These are phyloP conservation scores for Pichia sp. DNA, from an alignment of 1,139 yeast genomes.

Conservation along the genomic window DNA sequence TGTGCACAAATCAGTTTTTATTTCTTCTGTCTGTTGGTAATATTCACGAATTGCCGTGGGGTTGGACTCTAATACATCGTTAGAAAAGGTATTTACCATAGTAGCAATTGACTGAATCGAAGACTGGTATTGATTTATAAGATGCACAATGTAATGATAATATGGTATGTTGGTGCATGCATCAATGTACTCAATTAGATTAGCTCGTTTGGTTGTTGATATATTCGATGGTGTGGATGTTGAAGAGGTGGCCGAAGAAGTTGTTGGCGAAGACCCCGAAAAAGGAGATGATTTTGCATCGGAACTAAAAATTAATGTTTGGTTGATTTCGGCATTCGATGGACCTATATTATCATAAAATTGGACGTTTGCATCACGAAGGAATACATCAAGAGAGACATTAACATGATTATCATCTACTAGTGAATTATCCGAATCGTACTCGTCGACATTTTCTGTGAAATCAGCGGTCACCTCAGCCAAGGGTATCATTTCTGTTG, in stretches of 20 bases:
- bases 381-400: conserved; percentile 27
- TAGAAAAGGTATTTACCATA: conserved; percentile 28
- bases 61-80: conserved; percentile 29
- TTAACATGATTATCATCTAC: conserved; percentile 28
- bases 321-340: conserved; percentile 24
- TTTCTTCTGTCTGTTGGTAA: conserved; percentile 26
- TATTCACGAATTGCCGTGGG: conserved; percentile 31
- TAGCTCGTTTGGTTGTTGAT: conserved; percentile 4
- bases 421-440: conserved; percentile 21
- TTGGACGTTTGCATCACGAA: conserved; percentile 29
- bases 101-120: conserved; percentile 27
- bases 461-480: conserved; percentile 26
- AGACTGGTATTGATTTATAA: conserved; percentile 29
- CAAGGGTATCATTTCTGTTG: conserved; percentile 30
- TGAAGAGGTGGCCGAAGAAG: conserved; percentile 10
- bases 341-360: conserved; percentile 32
- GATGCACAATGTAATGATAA: conserved; percentile 28
- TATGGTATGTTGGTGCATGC: conserved; percentile 29
- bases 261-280: conserved; percentile 6
- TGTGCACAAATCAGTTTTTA: conserved; percentile 27
- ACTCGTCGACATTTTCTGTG: conserved; percentile 20
- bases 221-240: conserved; percentile 9
- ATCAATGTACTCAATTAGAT: conserved; percentile 27
- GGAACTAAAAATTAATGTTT: conserved; percentile 11
- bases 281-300: conserved; percentile 7